Evolutionary conservation across 2,329 filamentous ascomycete genomes (phyloP).

Genomic region (Fusarium vanettenii): DNA sequence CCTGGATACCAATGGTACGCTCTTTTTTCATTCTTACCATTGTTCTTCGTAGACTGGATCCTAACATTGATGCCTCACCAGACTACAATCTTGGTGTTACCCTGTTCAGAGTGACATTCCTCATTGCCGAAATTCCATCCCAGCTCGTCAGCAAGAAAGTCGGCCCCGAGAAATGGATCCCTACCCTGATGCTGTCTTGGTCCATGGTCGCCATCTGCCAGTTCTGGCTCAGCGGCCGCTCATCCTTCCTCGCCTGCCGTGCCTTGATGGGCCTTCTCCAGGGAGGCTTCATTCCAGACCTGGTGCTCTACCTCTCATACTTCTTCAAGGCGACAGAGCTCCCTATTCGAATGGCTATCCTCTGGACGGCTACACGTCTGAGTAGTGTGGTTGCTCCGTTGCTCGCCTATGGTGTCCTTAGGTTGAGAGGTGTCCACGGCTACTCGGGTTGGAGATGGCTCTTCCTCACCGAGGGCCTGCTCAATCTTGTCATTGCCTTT

Average conservation of each 20-base stretch:
- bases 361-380: not conserved
- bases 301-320: slow-evolving; percentile 74
- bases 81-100: not conserved
- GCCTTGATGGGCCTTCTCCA: slow-evolving; percentile 12
- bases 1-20: not conserved
- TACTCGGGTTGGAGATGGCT: not conserved
- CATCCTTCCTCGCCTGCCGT: slow-evolving; percentile 1
- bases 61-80: not conserved
- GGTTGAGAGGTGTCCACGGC: not conserved
- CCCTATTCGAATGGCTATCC: not conserved
- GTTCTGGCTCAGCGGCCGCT: slow-evolving; percentile 50
- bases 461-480: not conserved
- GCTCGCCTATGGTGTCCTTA: not conserved
- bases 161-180: slow-evolving; percentile 70
- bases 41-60: not conserved
- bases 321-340: slow-evolving; percentile 57
- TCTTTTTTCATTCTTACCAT: not conserved
- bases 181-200: slow-evolving; percentile 61
- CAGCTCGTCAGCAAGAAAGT: slow-evolving; percentile 69
- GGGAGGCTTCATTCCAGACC: slow-evolving; percentile 25
- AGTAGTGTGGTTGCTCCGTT: not conserved
- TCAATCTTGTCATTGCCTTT: not conserved
- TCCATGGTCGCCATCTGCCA: not conserved
- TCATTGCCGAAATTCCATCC: slow-evolving; percentile 61
- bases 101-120: slow-evolving; percentile 47